Percentiles rank a stretch among this genome's conserved stretches.
phyloP scores from a whole-genome alignment of 176 grass and related monocot species.

The Paspalum vaginatum region DNA sequence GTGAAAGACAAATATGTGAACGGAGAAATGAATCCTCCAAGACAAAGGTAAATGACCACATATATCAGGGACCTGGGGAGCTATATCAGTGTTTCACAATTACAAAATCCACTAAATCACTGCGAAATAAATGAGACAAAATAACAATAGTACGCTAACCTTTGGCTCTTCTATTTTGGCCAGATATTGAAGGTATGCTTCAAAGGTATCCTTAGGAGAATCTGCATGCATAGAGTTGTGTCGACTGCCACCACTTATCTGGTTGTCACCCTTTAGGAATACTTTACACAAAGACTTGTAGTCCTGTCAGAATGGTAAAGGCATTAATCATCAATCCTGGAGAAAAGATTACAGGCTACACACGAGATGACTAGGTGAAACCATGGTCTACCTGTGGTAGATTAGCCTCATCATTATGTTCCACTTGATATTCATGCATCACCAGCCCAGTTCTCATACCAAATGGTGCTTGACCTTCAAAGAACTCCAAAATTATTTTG shows the following conservation, averaged over 20 bases:
- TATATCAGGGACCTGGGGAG: no score
- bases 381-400: constrained; percentile 39
- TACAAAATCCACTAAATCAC: not conserved
- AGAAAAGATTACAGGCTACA: not conserved
- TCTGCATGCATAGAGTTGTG: constrained; percentile 31
- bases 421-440: constrained; percentile 61
- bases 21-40: not conserved
- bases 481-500: constrained; percentile 54
- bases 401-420: constrained; percentile 41
- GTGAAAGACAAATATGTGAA: not conserved
- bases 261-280: constrained; percentile 39
- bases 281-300: constrained; percentile 66
- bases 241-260: constrained; percentile 27
- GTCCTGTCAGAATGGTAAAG: constrained; percentile 50
- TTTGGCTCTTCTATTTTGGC: constrained; percentile 41
- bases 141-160: constrained; percentile 33
- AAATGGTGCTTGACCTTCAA: constrained; percentile 45
- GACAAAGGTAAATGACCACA: constrained; percentile 6
- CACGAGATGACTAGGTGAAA: not conserved
- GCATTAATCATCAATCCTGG: constrained; percentile 10
- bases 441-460: constrained; percentile 53
- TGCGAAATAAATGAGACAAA: not conserved
- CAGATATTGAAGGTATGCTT: constrained; percentile 42
- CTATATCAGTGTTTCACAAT: constrained; percentile 1
- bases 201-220: constrained; percentile 22